These are phyloP conservation scores for Neurospora sp. DNA, from an alignment of 2,329 filamentous ascomycete genomes.

Conservation along the genomic window DNA sequence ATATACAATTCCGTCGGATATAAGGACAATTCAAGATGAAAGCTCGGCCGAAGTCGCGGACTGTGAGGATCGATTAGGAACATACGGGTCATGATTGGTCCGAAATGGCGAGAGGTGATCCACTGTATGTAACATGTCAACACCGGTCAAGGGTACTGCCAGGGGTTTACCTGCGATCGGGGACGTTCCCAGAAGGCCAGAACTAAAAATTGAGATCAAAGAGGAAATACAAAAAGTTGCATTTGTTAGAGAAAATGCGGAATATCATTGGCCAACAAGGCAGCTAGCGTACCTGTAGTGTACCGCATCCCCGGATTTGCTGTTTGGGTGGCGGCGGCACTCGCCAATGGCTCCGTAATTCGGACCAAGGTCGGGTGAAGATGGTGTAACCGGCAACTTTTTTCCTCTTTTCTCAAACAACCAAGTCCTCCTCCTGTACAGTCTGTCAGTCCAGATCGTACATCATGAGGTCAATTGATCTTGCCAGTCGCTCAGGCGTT, in stretches of 20 bases:
- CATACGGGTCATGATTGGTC: background rate
- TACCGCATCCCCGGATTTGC: background rate
- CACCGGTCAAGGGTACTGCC: background rate
- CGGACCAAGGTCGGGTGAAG: background rate
- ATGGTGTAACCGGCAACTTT: no score
- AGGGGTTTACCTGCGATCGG: background rate
- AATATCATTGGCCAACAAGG: background rate
- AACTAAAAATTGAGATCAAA: background rate
- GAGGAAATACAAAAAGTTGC: background rate
- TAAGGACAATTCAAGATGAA: background rate
- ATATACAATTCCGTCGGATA: background rate
- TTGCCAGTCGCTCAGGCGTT: conserved; percentile 38
- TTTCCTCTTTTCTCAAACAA: background rate
- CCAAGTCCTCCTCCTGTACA: background rate
- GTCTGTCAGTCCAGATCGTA: no score
- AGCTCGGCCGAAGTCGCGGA: background rate
- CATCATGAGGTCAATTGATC: conserved; percentile 40
- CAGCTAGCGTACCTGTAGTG: background rate
- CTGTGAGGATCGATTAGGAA: background rate
- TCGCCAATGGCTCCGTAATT: background rate
- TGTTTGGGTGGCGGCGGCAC: background rate
- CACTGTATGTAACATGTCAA: background rate
- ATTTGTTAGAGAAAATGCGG: background rate
- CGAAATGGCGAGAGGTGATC: background rate
- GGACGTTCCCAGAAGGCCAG: background rate